Conservation (phyloP, 352 stramenopile species). For the Pythium apleroticum region DNA sequence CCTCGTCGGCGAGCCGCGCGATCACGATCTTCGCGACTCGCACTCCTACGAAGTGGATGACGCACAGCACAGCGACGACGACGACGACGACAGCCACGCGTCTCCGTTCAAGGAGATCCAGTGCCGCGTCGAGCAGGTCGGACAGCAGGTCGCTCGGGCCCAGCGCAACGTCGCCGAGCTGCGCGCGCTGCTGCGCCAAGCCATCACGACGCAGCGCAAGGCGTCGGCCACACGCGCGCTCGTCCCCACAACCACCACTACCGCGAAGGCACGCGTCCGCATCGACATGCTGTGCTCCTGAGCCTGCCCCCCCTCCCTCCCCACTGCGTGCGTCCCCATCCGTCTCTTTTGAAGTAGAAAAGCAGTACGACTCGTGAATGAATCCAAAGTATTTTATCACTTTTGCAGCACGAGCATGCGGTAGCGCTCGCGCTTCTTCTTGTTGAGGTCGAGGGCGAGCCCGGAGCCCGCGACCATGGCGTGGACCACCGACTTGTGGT, state of each 20-base stretch:
- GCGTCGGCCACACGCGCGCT: background rate
- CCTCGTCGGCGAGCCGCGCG: too few species aligned
- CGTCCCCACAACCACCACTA: background rate
- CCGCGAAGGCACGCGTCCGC: slow-evolving; percentile 4
- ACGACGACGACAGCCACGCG: background rate
- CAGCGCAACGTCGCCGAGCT: slow-evolving; percentile 21
- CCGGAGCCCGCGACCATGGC: slow-evolving; percentile 45
- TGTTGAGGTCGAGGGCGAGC: slow-evolving; percentile 59
- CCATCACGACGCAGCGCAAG: background rate
- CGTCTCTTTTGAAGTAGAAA: background rate
- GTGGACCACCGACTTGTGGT: slow-evolving; percentile 39
- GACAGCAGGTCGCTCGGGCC: slow-evolving; percentile 20
- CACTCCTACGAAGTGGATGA: too few species aligned
- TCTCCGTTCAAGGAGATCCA: slow-evolving; percentile 24
- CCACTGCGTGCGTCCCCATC: background rate
- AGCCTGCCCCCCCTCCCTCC: background rate
- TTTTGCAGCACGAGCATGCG: slow-evolving; percentile 72
- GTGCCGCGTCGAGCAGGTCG: slow-evolving; percentile 18
- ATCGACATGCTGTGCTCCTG: slow-evolving; percentile 29
- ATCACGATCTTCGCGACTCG: too few species aligned
- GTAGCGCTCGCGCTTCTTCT: slow-evolving; percentile 63
- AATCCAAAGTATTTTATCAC: slow-evolving; percentile 16
- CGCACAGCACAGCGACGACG: background rate
- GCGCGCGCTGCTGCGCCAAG: slow-evolving; percentile 11
- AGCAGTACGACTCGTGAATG: background rate